These are phyloP conservation scores for Cornus florida DNA, from an alignment of 148 eudicot species.

Conservation along the genomic window DNA sequence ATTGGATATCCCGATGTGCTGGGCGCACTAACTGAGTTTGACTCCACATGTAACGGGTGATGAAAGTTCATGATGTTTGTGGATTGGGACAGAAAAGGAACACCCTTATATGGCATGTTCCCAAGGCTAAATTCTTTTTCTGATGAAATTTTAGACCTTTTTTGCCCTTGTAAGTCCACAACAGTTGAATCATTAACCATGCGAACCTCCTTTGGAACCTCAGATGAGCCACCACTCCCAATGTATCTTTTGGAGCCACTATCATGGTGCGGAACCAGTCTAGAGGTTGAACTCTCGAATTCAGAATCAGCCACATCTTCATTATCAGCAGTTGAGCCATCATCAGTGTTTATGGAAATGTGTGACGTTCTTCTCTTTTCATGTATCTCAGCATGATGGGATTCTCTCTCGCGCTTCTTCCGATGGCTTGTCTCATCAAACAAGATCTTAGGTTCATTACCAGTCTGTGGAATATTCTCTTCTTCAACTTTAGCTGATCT, in stretches of 20 bases:
- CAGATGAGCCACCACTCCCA: conserved; percentile 48
- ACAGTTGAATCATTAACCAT: conserved; percentile 32
- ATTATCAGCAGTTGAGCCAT: conserved; percentile 93
- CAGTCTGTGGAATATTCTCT: conserved; percentile 36
- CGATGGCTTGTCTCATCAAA: conserved; percentile 45
- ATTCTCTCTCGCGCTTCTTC: conserved; percentile 65
- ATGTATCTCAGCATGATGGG: conserved; percentile 43
- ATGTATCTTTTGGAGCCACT: conserved; percentile 43
- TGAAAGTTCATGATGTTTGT: conserved; percentile 48
- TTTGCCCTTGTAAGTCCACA: conserved; percentile 38
- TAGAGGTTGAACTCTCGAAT: conserved; percentile 69
- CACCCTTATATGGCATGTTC: conserved; percentile 34
- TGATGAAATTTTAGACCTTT: conserved; percentile 36
- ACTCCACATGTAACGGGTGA: conserved; percentile 41
- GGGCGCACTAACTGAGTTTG: conserved; percentile 34
- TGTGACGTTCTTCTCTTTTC: conserved; percentile 62
- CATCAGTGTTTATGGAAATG: conserved; percentile 83
- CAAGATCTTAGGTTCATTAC: conserved; percentile 62
- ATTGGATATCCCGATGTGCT: conserved; percentile 34
- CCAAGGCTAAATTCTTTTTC: conserved; percentile 45
- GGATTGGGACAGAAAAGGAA: conserved; percentile 43
- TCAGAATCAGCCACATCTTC: conserved; percentile 98
- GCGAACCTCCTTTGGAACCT: conserved; percentile 49
- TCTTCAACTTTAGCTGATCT: conserved; percentile 36
- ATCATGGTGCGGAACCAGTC: conserved; percentile 38